These are phyloP conservation scores for Spiromyces aspiralis DNA, from an alignment of 371 early-diverging fungal genomes.

Conservation along the genomic window DNA sequence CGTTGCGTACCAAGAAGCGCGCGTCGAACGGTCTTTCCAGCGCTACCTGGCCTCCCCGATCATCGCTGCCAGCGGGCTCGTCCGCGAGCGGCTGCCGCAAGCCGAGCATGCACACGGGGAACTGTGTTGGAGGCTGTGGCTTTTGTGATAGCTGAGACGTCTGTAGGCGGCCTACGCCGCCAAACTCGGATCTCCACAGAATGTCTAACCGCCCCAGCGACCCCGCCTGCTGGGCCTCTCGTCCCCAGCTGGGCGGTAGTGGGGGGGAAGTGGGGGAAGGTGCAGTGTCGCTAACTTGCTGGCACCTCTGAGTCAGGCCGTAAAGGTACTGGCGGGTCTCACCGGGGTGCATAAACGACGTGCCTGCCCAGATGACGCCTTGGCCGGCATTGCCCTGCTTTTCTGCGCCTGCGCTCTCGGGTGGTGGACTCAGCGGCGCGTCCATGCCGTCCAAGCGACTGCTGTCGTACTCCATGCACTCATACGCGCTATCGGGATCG, in stretches of 20 bases:
- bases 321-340: conserved; percentile 85
- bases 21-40: too few relatives aligned
- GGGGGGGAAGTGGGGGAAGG: too few relatives aligned
- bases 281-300: too few relatives aligned
- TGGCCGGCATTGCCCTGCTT: too few relatives aligned
- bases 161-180: conserved; percentile 77
- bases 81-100: too few relatives aligned
- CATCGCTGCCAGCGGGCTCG: too few relatives aligned
- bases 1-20: too few relatives aligned
- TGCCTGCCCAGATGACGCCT: not conserved
- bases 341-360: conserved; percentile 32
- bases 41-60: too few relatives aligned
- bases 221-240: conserved; percentile 35
- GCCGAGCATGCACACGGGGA: too few relatives aligned
- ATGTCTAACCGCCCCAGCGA: conserved; percentile 88
- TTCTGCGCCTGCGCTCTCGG: too few relatives aligned
- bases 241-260: conserved; percentile 8
- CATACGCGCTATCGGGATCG: conserved; percentile 59
- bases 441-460: conserved; percentile 1
- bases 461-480: conserved; percentile 8
- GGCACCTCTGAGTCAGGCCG: conserved; percentile 54
- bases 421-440: too few relatives aligned
- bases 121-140: too few relatives aligned
- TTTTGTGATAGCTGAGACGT: conserved; percentile 85
- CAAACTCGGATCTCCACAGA: conserved; percentile 74